Percentiles rank a stretch among this genome's conserved stretches.
Evolutionary conservation across 2,329 filamentous ascomycete genomes (phyloP).

Genomic region (Trichoderma asperellum): DNA sequence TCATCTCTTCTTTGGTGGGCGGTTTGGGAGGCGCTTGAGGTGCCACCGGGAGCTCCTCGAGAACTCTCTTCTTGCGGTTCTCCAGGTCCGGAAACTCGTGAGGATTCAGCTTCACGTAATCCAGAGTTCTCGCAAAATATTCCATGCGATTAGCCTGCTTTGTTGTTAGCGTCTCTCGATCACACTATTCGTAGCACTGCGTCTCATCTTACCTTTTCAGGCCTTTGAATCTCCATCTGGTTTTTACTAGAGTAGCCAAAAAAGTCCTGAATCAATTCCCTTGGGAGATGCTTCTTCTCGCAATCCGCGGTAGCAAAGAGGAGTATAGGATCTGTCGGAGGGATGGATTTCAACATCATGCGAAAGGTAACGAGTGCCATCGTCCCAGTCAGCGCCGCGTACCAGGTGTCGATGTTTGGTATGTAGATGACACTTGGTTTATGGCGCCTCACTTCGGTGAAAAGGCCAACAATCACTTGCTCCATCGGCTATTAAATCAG

Average conservation of each 20-base stretch:
- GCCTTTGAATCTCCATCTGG: slow-evolving; percentile 69
- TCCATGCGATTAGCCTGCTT: slow-evolving; percentile 65
- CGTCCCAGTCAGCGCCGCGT: slow-evolving; percentile 62
- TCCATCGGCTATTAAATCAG: slow-evolving; percentile 64
- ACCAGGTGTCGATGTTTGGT: slow-evolving; percentile 88
- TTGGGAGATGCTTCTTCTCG: slow-evolving; percentile 63
- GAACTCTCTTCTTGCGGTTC: slow-evolving; percentile 81
- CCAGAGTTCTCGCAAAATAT: slow-evolving; percentile 76
- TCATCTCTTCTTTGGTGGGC: slow-evolving; percentile 77
- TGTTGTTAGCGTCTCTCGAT: background rate
- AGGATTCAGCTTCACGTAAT: slow-evolving; percentile 78
- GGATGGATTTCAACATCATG: slow-evolving; percentile 77
- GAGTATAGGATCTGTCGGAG: slow-evolving; percentile 88
- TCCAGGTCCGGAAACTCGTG: slow-evolving; percentile 84
- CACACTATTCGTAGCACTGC: background rate
- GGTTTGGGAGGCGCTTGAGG: slow-evolving; percentile 70
- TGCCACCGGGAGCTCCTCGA: slow-evolving; percentile 77
- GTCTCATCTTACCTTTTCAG: slow-evolving; percentile 57
- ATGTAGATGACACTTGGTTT: slow-evolving; percentile 97
- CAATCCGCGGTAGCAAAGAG: slow-evolving; percentile 83
- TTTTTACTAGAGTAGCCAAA: slow-evolving; percentile 88
- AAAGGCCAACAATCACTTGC: slow-evolving; percentile 86
- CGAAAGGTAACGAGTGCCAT: slow-evolving; percentile 80
- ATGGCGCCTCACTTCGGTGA: slow-evolving; percentile 89
- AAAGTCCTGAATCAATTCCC: slow-evolving; percentile 70